Percentiles rank a stretch among this genome's conserved stretches.
These are phyloP conservation scores for Hymenoscyphus linearis DNA, from an alignment of 2,329 filamentous ascomycete species.

Conservation along the genomic window DNA sequence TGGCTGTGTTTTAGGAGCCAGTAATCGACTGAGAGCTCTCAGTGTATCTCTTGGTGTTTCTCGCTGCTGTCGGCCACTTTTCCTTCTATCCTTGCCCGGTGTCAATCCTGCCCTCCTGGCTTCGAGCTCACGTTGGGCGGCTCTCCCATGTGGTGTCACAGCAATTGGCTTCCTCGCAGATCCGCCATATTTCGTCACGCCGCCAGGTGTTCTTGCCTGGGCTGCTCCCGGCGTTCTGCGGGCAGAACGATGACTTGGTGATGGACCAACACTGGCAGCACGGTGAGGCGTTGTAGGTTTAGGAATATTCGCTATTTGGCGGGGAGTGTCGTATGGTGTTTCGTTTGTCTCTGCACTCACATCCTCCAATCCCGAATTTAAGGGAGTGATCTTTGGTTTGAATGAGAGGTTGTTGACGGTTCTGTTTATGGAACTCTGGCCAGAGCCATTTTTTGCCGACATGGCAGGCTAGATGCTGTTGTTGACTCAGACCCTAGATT, in stretches of 20 bases:
- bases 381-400: slow-evolving; percentile 1
- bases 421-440: background rate
- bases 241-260: slow-evolving; percentile 24
- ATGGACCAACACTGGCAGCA: slow-evolving; percentile 28
- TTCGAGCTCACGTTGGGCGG: slow-evolving; percentile 53
- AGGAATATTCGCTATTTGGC: slow-evolving; percentile 25
- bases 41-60: slow-evolving; percentile 51
- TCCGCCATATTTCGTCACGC: slow-evolving; percentile 15
- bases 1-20: slow-evolving; percentile 41
- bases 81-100: slow-evolving; percentile 52
- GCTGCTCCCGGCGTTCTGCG: slow-evolving; percentile 24
- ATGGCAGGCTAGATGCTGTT: background rate
- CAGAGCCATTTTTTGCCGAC: background rate
- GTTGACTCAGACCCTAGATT: background rate
- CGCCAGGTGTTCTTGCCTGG: slow-evolving; percentile 25
- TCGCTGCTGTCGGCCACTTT: slow-evolving; percentile 50
- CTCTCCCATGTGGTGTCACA: slow-evolving; percentile 55
- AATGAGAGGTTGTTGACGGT: background rate
- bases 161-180: slow-evolving; percentile 24
- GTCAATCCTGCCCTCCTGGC: slow-evolving; percentile 56
- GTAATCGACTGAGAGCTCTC: slow-evolving; percentile 47
- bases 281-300: slow-evolving; percentile 30
- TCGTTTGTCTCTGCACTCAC: slow-evolving; percentile 16
- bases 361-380: slow-evolving; percentile 22
- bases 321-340: slow-evolving; percentile 26